Percentiles rank a stretch among this genome's conserved stretches.
Evolutionary conservation across 2,329 filamentous ascomycete genomes (phyloP).

Genomic region (Fusarium subtropicale): DNA sequence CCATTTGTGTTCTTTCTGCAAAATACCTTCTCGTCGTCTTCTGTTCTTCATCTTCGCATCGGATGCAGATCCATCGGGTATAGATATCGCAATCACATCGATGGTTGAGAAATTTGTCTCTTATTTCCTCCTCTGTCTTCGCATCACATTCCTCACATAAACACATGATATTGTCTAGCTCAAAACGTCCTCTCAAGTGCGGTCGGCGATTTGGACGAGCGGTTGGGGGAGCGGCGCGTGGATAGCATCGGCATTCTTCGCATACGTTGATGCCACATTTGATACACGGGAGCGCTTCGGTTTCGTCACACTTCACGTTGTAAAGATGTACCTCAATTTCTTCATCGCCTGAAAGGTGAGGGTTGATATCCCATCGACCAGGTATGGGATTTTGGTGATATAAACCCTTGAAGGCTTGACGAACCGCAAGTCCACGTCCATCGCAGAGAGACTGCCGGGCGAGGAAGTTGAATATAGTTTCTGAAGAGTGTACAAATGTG

Average conservation of each 20-base stretch:
- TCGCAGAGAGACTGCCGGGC: slow-evolving; percentile 28
- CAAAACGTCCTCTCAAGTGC: neutral
- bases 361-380: neutral
- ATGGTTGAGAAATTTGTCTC: neutral
- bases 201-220: slow-evolving; percentile 12
- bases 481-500: slow-evolving; percentile 4
- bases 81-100: slow-evolving; percentile 35
- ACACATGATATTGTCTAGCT: slow-evolving; percentile 24
- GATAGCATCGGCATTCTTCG: slow-evolving; percentile 37
- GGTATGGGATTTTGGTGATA: neutral
- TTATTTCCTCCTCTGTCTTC: neutral
- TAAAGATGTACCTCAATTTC: slow-evolving; percentile 30
- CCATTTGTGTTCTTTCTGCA: neutral
- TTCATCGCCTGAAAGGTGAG: slow-evolving; percentile 1
- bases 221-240: neutral
- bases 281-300: slow-evolving; percentile 20
- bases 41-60: neutral
- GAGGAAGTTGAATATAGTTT: slow-evolving; percentile 9
- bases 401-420: slow-evolving; percentile 14
- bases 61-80: slow-evolving; percentile 22
- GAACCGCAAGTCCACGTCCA: slow-evolving; percentile 18
- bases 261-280: slow-evolving; percentile 38
- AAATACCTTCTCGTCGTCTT: neutral
- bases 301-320: slow-evolving; percentile 25
- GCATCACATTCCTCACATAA: slow-evolving; percentile 23